Evolutionary conservation across 73 alveolate species (phyloP).

Genomic region (Paramecium sonneborni): DNA sequence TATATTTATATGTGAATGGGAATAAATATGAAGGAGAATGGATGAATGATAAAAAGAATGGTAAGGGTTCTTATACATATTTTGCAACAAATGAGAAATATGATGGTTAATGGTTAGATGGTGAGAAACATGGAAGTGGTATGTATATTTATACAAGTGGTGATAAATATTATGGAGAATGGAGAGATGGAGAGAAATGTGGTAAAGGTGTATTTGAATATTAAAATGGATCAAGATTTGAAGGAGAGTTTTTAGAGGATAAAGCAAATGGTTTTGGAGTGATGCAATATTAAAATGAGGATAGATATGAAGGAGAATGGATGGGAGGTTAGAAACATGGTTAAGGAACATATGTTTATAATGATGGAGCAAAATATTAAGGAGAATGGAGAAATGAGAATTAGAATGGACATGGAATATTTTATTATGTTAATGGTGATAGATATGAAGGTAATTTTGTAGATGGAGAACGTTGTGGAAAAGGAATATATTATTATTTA

Average conservation of each 20-base stretch:
- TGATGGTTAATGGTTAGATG: conserved; percentile 89
- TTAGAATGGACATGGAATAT: conserved; percentile 65
- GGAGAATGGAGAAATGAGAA: conserved; percentile 69
- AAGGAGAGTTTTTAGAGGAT: conserved; percentile 37
- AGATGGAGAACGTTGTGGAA: conserved; percentile 72
- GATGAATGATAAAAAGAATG: conserved; percentile 88
- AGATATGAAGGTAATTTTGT: conserved; percentile 69
- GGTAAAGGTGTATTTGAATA: conserved; percentile 36
- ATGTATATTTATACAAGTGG: conserved; percentile 86
- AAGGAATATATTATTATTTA: conserved; percentile 67
- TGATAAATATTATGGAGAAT: conserved; percentile 92
- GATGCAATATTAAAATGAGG: conserved; percentile 60
- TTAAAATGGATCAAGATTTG: conserved; percentile 32
- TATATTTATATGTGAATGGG: conserved; percentile 79
- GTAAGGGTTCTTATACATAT: conserved; percentile 86
- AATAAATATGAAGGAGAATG: conserved; percentile 93
- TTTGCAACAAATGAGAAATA: conserved; percentile 80
- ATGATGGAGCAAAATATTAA: conserved; percentile 67
- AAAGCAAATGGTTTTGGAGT: conserved; percentile 52
- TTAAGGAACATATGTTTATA: conserved; percentile 61
- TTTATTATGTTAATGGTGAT: conserved; percentile 55
- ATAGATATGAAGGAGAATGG: conserved; percentile 67
- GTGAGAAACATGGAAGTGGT: conserved; percentile 95
- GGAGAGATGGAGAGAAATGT: conserved; percentile 93
- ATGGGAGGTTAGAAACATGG: conserved; percentile 73